These are phyloP conservation scores for Kurtzmaniella quercitrusa DNA, from an alignment of 1,139 yeast genomes.

Conservation along the genomic window DNA sequence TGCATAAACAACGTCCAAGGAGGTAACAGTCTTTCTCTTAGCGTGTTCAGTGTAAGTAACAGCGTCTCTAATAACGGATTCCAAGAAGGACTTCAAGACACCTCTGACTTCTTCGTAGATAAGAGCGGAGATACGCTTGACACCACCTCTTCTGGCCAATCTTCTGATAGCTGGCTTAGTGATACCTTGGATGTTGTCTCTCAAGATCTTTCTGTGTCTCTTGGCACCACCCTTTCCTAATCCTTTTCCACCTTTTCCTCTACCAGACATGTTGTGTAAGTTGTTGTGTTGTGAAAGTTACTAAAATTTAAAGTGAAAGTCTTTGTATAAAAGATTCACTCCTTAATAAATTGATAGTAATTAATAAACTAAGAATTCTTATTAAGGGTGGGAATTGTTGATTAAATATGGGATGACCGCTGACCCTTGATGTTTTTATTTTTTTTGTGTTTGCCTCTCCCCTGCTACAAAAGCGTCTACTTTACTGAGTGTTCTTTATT, in stretches of 20 bases:
- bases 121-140: slow-evolving; percentile 98
- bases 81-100: slow-evolving; percentile 92
- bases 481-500: not conserved
- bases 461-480: not conserved
- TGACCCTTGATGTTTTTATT: not conserved
- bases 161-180: slow-evolving; percentile 99
- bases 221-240: slow-evolving; percentile 99
- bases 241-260: slow-evolving; percentile 99
- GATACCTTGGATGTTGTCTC: slow-evolving; percentile 99
- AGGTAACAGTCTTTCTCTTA: slow-evolving; percentile 99
- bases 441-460: not conserved
- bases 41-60: slow-evolving; percentile 99
- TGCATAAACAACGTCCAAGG: slow-evolving; percentile 97
- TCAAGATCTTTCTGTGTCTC: slow-evolving; percentile 99
- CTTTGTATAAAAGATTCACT: not conserved
- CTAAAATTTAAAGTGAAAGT: not conserved
- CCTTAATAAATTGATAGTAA: not conserved
- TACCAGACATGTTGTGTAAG: slow-evolving; percentile 78
- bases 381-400: slow-evolving; percentile 1
- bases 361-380: not conserved
- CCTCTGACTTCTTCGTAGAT: slow-evolving; percentile 99
- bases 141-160: slow-evolving; percentile 99
- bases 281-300: slow-evolving; percentile 2
- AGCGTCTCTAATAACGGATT: slow-evolving; percentile 97
- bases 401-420: slow-evolving; percentile 6